A percentile compares a stretch with the other conserved stretches of the same genome.
These are phyloP conservation scores for Persicaria tinctoria DNA, from an alignment of 148 eudicot genomes.

Conservation along the genomic window DNA sequence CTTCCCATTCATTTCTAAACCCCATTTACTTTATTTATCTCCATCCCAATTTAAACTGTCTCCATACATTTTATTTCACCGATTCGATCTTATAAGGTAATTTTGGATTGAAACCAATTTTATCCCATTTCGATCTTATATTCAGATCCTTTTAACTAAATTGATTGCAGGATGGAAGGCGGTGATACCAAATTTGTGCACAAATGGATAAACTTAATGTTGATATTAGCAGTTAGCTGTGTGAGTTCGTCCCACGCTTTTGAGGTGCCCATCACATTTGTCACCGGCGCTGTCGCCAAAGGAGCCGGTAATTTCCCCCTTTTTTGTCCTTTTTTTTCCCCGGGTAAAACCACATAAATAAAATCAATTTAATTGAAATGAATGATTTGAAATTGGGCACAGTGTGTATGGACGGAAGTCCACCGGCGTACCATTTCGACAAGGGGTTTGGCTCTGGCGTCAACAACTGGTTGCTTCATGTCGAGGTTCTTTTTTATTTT, in stretches of 20 bases:
- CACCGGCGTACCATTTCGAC: conserved; percentile 81
- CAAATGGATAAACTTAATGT: too few species aligned
- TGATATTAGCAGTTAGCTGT: neutral
- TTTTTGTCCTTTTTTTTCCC: neutral
- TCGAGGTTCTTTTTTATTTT: conserved; percentile 37
- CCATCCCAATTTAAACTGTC: too few species aligned
- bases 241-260: neutral
- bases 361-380: too few species aligned
- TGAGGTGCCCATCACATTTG: neutral
- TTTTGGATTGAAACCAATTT: too few species aligned
- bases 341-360: too few species aligned
- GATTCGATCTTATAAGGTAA: too few species aligned
- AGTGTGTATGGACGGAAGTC: conserved; percentile 95
- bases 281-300: neutral
- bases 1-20: too few species aligned
- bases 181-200: neutral
- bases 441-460: conserved; percentile 67
- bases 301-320: neutral
- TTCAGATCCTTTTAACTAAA: too few species aligned
- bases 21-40: too few species aligned
- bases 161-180: neutral
- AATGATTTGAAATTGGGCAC: conserved; percentile 10
- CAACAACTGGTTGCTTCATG: conserved; percentile 71
- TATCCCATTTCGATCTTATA: too few species aligned
- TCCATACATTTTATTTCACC: too few species aligned